These are phyloP conservation scores for Phytophthora tubulina DNA, from an alignment of 352 stramenopile genomes.

Conservation along the genomic window DNA sequence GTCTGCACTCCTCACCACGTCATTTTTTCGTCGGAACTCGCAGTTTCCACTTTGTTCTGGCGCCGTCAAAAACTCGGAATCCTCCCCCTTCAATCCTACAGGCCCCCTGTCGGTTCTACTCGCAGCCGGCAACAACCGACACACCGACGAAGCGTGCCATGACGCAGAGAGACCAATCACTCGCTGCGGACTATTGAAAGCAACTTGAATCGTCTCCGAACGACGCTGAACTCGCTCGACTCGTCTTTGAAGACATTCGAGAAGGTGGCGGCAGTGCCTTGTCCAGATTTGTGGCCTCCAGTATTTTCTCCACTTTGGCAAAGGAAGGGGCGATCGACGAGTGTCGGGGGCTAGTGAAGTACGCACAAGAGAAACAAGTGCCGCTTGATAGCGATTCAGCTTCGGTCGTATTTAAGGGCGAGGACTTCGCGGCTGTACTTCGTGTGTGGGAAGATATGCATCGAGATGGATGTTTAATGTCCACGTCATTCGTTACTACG, in stretches of 20 bases:
- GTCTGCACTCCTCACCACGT: too few species aligned
- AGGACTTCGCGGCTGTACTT: not conserved
- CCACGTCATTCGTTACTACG: not conserved
- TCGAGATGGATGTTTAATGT: not conserved
- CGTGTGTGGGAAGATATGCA: not conserved
- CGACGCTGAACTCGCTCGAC: not conserved
- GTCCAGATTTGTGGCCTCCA: not conserved
- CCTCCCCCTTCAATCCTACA: too few species aligned
- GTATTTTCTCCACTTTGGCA: slow-evolving; percentile 4
- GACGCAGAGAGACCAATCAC: not conserved
- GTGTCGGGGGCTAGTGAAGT: not conserved
- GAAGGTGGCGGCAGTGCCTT: not conserved
- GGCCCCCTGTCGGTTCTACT: too few species aligned
- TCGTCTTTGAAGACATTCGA: slow-evolving; percentile 6
- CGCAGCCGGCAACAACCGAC: too few species aligned
- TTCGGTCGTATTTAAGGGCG: not conserved
- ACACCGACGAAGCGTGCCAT: not conserved
- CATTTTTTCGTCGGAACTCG: too few species aligned
- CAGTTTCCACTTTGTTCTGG: too few species aligned
- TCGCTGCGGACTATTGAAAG: not conserved
- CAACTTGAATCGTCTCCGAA: not conserved
- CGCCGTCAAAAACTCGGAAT: too few species aligned
- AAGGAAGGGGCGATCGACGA: not conserved
- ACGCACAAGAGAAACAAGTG: not conserved
- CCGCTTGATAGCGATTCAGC: not conserved